A percentile compares a stretch with the other conserved stretches of the same genome.
Evolutionary conservation across 192 early-diverging fungal genomes (phyloP).

Genomic region (Backusella liffmaniae): DNA sequence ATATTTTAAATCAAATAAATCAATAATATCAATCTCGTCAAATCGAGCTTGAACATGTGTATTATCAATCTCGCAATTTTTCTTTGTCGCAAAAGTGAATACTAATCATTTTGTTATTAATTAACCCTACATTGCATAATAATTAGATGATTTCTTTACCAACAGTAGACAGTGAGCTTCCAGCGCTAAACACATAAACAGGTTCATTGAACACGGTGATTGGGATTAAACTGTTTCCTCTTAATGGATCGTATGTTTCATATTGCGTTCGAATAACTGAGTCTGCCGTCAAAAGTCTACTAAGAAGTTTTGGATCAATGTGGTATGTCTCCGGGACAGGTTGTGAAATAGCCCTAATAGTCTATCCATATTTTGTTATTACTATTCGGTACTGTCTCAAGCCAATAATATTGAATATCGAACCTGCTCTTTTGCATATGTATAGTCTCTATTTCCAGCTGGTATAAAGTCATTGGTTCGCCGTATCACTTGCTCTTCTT

Average conservation of each 20-base stretch:
- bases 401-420: too few relatives aligned
- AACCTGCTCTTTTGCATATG: neutral
- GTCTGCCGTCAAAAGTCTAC: neutral
- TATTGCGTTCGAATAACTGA: neutral
- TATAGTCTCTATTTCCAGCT: neutral
- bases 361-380: too few relatives aligned
- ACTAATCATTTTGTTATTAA: neutral
- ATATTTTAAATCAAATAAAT: conserved; percentile 1
- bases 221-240: neutral
- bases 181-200: neutral
- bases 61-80: neutral
- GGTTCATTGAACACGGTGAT: neutral
- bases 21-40: neutral
- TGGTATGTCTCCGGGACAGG: neutral
- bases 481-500: neutral
- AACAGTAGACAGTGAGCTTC: neutral
- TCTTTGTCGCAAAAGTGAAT: neutral
- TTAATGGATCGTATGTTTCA: neutral
- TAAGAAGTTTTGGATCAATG: neutral
- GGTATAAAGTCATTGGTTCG: neutral
- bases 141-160: neutral
- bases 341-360: neutral
- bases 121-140: neutral
- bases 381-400: too few relatives aligned
- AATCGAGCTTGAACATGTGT: neutral